Conservation (phyloP, 495 filamentous ascomycete genomes). For the Xylaria longipes region DNA sequence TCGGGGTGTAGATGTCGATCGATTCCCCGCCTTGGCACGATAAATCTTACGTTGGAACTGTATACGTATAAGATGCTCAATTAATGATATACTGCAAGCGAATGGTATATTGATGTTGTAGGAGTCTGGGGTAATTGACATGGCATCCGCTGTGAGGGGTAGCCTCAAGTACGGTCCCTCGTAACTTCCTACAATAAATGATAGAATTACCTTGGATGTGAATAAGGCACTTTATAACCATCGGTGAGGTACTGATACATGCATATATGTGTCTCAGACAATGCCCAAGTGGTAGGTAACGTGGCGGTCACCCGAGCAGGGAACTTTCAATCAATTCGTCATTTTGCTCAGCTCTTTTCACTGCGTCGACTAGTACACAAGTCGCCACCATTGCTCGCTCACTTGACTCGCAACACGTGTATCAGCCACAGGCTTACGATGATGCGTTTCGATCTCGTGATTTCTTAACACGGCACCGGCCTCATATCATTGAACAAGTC, state of each 20-base stretch:
- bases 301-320: too few species aligned
- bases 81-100: neutral
- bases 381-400: neutral
- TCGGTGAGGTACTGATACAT: neutral
- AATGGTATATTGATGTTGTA: neutral
- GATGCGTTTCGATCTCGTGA: neutral
- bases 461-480: neutral
- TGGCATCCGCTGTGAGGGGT: neutral
- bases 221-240: neutral
- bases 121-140: neutral
- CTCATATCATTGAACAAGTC: neutral
- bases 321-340: too few species aligned
- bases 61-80: neutral
- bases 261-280: neutral
- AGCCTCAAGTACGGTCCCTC: neutral
- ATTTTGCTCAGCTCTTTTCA: too few species aligned
- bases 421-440: neutral
- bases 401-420: neutral
- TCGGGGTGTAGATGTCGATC: neutral
- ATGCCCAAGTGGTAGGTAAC: too few species aligned
- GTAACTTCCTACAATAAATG: neutral
- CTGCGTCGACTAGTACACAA: too few species aligned
- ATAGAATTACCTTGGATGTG: neutral
- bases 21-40: constrained; percentile 1
- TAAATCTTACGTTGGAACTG: neutral